phyloP scores from a whole-genome alignment of 495 filamentous ascomycete species.

The Penicillium malachiteum region DNA sequence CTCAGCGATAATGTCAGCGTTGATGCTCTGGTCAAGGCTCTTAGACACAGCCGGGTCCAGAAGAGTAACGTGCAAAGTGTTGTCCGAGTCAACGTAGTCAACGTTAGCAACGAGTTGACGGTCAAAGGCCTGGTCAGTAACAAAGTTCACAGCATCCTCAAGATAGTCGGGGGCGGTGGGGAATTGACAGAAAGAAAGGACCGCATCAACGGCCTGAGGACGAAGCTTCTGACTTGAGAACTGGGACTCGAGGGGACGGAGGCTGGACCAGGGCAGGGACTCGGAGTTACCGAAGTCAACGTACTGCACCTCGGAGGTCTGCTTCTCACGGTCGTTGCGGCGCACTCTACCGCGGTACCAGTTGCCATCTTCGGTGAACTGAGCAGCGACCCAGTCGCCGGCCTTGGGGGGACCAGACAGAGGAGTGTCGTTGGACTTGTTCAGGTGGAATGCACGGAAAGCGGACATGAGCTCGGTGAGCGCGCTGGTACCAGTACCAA shows the following conservation, averaged over 20 bases:
- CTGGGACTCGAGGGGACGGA: slow-evolving; percentile 76
- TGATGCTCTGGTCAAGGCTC: slow-evolving; percentile 72
- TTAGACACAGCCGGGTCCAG: slow-evolving; percentile 66
- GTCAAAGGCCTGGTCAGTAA: slow-evolving; percentile 64
- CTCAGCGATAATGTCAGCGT: slow-evolving; percentile 76
- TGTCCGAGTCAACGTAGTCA: slow-evolving; percentile 75
- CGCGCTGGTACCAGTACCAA: slow-evolving; percentile 77
- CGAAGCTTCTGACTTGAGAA: slow-evolving; percentile 78
- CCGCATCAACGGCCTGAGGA: slow-evolving; percentile 82
- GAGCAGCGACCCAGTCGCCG: slow-evolving; percentile 85
- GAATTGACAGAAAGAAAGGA: slow-evolving; percentile 85
- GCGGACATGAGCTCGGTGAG: slow-evolving; percentile 82
- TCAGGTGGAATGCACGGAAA: slow-evolving; percentile 84
- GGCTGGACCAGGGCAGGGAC: slow-evolving; percentile 73
- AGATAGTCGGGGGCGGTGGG: slow-evolving; percentile 77
- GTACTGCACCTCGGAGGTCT: slow-evolving; percentile 87
- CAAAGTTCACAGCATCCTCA: slow-evolving; percentile 67
- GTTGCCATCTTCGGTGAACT: slow-evolving; percentile 79
- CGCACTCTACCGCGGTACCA: slow-evolving; percentile 95
- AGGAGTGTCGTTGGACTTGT: slow-evolving; percentile 65
- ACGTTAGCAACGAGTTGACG: slow-evolving; percentile 85
- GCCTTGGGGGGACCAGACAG: slow-evolving; percentile 80
- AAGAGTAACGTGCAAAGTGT: slow-evolving; percentile 77
- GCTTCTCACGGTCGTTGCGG: slow-evolving; percentile 85
- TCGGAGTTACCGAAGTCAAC: slow-evolving; percentile 97